These are phyloP conservation scores for Herpetomonas tarakana DNA, from an alignment of 208 protist species.

Conservation along the genomic window DNA sequence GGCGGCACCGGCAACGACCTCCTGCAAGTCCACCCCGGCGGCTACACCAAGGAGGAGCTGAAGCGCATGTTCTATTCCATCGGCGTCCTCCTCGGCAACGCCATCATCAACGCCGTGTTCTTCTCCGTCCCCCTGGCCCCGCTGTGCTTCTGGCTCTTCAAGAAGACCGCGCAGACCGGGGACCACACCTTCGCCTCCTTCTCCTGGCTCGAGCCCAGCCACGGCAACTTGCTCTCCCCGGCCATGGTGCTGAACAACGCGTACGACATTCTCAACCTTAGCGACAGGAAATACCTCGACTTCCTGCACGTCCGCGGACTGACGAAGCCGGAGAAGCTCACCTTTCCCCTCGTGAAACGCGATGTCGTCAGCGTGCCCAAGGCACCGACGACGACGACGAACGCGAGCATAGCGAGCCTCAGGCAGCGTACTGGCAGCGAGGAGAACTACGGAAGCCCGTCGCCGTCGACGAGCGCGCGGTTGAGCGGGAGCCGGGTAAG, in stretches of 20 bases:
- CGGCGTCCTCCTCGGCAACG: conserved; percentile 52
- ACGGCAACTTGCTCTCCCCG: conserved; percentile 48
- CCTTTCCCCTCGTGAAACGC: conserved; percentile 34
- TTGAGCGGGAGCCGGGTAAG: neutral
- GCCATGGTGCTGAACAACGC: conserved; percentile 32
- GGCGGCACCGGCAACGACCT: neutral
- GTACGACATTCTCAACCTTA: conserved; percentile 40
- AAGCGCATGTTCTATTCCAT: conserved; percentile 34
- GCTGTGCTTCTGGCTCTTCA: conserved; percentile 47
- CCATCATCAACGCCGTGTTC: conserved; percentile 55
- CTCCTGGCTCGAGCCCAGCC: conserved; percentile 38
- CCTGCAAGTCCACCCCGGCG: neutral
- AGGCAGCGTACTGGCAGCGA: too few relatives aligned
- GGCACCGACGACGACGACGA: neutral
- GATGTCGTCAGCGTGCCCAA: conserved; percentile 2
- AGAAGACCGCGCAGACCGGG: conserved; percentile 24
- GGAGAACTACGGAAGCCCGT: too few relatives aligned
- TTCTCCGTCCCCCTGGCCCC: conserved; percentile 38
- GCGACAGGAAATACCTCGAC: conserved; percentile 32
- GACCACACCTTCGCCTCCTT: conserved; percentile 41
- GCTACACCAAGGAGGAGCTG: conserved; percentile 33
- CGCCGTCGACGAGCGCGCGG: too few relatives aligned
- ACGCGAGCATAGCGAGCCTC: too few relatives aligned
- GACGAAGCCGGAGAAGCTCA: conserved; percentile 8
- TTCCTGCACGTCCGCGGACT: conserved; percentile 28